These are phyloP conservation scores for Buddleja alternifolia DNA, from an alignment of 257 asterid genomes.

Conservation along the genomic window DNA sequence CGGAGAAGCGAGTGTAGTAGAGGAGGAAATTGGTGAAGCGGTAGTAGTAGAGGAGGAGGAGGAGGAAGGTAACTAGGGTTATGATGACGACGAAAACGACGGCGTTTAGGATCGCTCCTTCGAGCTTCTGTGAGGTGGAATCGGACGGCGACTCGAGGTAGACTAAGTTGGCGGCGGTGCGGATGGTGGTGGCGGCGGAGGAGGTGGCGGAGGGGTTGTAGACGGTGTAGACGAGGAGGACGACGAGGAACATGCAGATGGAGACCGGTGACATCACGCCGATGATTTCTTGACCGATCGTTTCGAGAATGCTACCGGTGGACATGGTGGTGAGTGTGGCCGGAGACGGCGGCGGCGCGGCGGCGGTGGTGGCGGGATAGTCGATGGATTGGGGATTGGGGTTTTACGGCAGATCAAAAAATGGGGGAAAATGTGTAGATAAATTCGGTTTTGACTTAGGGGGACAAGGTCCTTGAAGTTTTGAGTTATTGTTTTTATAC, in stretches of 20 bases:
- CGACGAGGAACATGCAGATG: constrained; percentile 90
- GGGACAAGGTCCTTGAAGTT: not conserved
- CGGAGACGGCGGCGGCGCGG: constrained; percentile 26
- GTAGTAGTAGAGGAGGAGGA: constrained; percentile 84
- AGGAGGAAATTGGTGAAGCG: constrained; percentile 77
- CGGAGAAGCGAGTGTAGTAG: constrained; percentile 84
- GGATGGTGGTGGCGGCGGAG: constrained; percentile 45
- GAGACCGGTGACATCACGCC: constrained; percentile 98
- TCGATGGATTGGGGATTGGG: not conserved
- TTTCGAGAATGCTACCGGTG: constrained; percentile 73
- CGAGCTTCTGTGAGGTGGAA: constrained; percentile 70
- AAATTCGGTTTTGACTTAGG: not conserved
- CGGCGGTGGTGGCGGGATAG: constrained; percentile 23
- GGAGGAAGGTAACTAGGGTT: constrained; percentile 74
- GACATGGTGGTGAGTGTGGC: constrained; percentile 48
- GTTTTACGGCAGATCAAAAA: constrained; percentile 24
- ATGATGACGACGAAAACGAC: constrained; percentile 73
- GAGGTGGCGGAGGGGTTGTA: constrained; percentile 54
- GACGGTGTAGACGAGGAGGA: constrained; percentile 78
- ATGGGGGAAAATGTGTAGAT: not conserved
- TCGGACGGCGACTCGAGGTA: constrained; percentile 83
- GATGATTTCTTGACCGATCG: constrained; percentile 78
- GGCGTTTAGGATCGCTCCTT: constrained; percentile 83
- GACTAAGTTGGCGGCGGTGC: constrained; percentile 85
- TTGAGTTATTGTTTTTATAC: not conserved